Evolutionary conservation across 208 protist species (phyloP).

Genomic region (Trypanosoma conorhini): DNA sequence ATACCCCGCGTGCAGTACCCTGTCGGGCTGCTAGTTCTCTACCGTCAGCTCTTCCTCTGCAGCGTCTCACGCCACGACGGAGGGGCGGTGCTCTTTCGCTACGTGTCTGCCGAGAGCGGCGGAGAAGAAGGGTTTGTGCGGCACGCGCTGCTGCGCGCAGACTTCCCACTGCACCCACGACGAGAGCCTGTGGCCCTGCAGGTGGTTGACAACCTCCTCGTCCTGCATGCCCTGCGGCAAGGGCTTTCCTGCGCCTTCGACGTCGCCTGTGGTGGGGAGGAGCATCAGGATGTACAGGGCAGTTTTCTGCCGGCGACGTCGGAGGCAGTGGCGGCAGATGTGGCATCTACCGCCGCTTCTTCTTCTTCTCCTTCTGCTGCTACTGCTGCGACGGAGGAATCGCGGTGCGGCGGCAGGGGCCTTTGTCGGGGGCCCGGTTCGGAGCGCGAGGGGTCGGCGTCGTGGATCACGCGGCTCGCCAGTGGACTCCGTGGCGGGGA

Average conservation of each 20-base stretch:
- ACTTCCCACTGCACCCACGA: constrained; percentile 11
- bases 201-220: constrained; percentile 48
- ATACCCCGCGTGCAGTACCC: constrained; percentile 27
- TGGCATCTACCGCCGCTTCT: neutral
- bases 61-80: constrained; percentile 25
- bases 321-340: neutral
- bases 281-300: neutral
- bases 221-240: constrained; percentile 37
- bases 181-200: constrained; percentile 41
- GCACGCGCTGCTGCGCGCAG: constrained; percentile 17
- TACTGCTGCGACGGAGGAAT: neutral
- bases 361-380: neutral
- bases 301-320: neutral
- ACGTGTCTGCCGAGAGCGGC: neutral
- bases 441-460: neutral
- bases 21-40: constrained; percentile 39
- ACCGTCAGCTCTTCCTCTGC: constrained; percentile 49
- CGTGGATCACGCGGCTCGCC: constrained; percentile 15
- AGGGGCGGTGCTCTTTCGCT: constrained; percentile 30
- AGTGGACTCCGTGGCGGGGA: neutral
- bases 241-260: constrained; percentile 45
- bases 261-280: constrained; percentile 19
- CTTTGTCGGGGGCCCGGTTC: neutral
- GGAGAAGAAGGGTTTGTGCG: constrained; percentile 30
- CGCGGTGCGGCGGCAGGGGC: neutral